Conservation (phyloP, 2,329 filamentous ascomycete species). For the Epichloe glyceriae region DNA sequence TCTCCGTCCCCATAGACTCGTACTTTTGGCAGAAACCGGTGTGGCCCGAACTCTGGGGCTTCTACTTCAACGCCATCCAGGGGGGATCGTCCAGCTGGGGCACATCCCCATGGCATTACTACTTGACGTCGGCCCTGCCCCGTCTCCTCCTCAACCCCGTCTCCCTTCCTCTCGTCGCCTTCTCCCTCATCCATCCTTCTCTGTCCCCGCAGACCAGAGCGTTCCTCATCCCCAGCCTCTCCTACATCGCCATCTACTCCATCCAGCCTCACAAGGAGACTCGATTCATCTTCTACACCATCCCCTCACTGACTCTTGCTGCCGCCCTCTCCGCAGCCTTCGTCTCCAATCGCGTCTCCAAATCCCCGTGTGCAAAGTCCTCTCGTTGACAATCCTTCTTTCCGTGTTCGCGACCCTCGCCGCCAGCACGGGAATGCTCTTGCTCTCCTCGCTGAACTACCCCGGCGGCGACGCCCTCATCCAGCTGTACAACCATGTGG, state of each 20-base stretch:
- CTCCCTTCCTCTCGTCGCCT: constrained; percentile 39
- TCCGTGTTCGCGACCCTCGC: constrained; percentile 49
- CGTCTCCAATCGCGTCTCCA: constrained; percentile 52
- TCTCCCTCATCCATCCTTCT: constrained; percentile 36
- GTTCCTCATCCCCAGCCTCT: constrained; percentile 51
- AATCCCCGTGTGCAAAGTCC: constrained; percentile 43
- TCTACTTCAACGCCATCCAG: constrained; percentile 81
- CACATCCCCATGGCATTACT: constrained; percentile 72
- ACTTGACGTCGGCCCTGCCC: constrained; percentile 70
- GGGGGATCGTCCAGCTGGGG: constrained; percentile 83
- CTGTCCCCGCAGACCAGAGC: constrained; percentile 29
- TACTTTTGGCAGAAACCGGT: constrained; percentile 83
- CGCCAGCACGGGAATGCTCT: constrained; percentile 53
- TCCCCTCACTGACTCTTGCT: constrained; percentile 68
- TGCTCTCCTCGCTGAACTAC: constrained; percentile 81
- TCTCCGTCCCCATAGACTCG: constrained; percentile 70
- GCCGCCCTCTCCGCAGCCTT: constrained; percentile 62
- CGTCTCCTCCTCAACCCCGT: constrained; percentile 74
- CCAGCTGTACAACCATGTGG: constrained; percentile 30
- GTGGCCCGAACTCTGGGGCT: constrained; percentile 84
- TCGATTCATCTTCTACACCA: constrained; percentile 81
- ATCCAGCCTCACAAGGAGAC: constrained; percentile 90
- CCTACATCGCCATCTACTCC: constrained; percentile 72
- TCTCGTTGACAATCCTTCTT: constrained; percentile 40
- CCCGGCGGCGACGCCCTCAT: constrained; percentile 72